A percentile compares a stretch with the other conserved stretches of the same genome.
Evolutionary conservation across 345 rosid species (phyloP).

Genomic region (Carallia brachiata): DNA sequence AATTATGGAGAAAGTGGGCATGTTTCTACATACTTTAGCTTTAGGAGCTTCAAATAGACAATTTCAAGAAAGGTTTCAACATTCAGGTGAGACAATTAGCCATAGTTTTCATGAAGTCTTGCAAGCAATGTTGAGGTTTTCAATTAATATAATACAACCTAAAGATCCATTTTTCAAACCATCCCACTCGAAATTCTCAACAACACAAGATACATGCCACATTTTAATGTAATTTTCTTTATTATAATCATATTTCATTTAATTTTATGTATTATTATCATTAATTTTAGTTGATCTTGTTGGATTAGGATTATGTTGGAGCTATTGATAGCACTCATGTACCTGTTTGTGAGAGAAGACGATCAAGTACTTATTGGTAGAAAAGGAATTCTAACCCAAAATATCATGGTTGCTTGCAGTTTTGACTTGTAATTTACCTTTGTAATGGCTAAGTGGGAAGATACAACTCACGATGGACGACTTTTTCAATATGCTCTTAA

Average conservation of each 20-base stretch:
- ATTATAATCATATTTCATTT: too few relatives aligned
- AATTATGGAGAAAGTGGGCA: too few relatives aligned
- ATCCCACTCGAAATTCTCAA: neutral
- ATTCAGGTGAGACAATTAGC: neutral
- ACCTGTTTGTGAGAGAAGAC: neutral
- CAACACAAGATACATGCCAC: neutral
- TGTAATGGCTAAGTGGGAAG: slow-evolving; percentile 1
- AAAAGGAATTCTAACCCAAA: neutral
- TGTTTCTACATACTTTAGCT: too few relatives aligned
- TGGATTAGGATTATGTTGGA: neutral
- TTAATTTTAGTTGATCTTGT: neutral
- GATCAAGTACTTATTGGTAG: neutral
- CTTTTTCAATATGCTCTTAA: neutral
- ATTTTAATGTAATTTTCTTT: neutral
- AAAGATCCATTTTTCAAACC: neutral
- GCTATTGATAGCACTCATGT: neutral
- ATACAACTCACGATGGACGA: neutral
- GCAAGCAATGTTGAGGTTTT: neutral
- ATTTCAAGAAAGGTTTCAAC: neutral
- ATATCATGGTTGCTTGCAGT: slow-evolving; percentile 3
- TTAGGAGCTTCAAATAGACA: neutral
- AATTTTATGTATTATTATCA: neutral
- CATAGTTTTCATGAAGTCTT: neutral
- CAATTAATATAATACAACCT: neutral
- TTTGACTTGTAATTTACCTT: slow-evolving; percentile 1